Base-by-base conservation (phyloP, 441 rosid species). In the Francoa sonchifolia region DNA sequence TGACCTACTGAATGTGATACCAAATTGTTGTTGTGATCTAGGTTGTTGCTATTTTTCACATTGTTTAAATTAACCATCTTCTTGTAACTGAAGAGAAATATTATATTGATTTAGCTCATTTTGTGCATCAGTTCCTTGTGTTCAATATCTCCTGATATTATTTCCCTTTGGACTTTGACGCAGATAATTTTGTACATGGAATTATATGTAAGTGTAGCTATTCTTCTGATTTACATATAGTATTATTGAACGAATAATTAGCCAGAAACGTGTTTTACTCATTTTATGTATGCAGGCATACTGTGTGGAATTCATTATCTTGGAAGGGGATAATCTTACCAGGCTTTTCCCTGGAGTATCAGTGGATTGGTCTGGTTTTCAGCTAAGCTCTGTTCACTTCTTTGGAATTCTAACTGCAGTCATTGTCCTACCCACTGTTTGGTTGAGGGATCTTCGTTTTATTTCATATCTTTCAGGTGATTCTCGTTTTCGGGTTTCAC, bases 261-360 rank as follows among this genome's bases (percentile, higher is more conserved):
- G n/a, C n/a, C n/a, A n/a, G n/a, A n/a, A n/a, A n/a, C n/a, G n/a
- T n/a, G n/a, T n/a, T n/a, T n/a, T n/a, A n/a, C n/a, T n/a, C n/a
- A n/a, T 23, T 34, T 44, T 39, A 5, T 42, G 33, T 27, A 13
- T 31, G 38, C 45, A 56, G 61, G 15, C 61, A 11, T 56, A 48
- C 30, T 56, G 61, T 42, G 43, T 56, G 37, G 61, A 56, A 44
- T 42, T 56, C 18, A 48, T 57, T 48, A 84, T 63, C 36, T 55
- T 84, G 75, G 97, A 88, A 69, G 94, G 97, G 8, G 97, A 88
- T 54, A 84, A 79, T 54, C 88, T 88, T 20, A 58, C 79, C 7
- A 73, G 71, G 47, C 69, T 88, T 37, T 88, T 88, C 58, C 95
- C 92, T 20, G 79, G 90, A 32, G 61, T 65, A 34, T 79, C 85